Conservation (phyloP, 306 rosid species). For the Dicorynia guianensis region DNA sequence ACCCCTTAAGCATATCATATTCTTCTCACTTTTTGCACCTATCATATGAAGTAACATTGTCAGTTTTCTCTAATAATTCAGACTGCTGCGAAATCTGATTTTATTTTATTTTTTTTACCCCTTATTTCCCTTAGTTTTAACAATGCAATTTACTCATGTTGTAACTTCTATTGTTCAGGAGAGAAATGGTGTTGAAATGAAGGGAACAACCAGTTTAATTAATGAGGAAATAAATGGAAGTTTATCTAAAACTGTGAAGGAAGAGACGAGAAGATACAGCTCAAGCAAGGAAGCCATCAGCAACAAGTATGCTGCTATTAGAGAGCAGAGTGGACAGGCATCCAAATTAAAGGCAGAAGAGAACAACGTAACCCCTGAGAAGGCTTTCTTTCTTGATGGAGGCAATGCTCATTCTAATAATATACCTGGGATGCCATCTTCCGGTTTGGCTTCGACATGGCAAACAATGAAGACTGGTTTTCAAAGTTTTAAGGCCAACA, state of each 20-base stretch:
- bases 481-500: constrained; percentile 75
- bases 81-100: constrained; percentile 18
- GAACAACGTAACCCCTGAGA: constrained; percentile 63
- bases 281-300: constrained; percentile 85
- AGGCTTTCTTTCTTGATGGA: constrained; percentile 70
- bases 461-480: constrained; percentile 80
- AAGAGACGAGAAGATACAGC: constrained; percentile 69
- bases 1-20: background rate
- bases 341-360: constrained; percentile 59
- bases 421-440: constrained; percentile 48
- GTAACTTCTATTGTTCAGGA: constrained; percentile 55
- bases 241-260: constrained; percentile 58
- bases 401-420: constrained; percentile 46
- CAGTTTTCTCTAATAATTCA: background rate
- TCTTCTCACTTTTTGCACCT: constrained; percentile 17
- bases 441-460: constrained; percentile 78
- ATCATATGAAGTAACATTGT: background rate
- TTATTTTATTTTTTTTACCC: background rate
- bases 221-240: constrained; percentile 48
- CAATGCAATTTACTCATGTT: constrained; percentile 30
- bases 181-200: constrained; percentile 68
- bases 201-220: constrained; percentile 48
- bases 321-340: constrained; percentile 72
- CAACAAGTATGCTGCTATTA: constrained; percentile 78
- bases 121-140: background rate